Evolutionary conservation across 306 rosid genomes (phyloP).

Genomic region (Glycine tomentella): DNA sequence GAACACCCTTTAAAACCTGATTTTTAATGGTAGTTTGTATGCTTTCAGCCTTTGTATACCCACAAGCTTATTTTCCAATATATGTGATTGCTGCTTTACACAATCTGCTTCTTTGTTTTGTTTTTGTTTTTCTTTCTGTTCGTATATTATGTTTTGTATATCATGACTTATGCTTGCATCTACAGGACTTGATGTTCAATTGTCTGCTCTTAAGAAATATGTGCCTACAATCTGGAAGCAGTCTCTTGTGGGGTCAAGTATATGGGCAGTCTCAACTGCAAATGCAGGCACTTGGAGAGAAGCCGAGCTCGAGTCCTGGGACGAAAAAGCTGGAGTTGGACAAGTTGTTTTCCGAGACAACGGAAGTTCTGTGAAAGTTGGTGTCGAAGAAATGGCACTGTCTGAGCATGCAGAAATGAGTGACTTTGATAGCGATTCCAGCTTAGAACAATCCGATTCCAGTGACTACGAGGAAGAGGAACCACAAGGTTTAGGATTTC

Average conservation of each 20-base stretch:
- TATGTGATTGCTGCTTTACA: too few relatives aligned
- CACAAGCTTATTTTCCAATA: not conserved
- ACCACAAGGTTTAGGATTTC: constrained; percentile 80
- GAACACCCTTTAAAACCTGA: not conserved
- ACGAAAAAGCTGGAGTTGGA: constrained; percentile 65
- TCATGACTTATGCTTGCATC: constrained; percentile 26
- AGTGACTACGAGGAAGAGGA: constrained; percentile 73
- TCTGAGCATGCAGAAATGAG: constrained; percentile 72
- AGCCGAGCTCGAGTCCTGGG: constrained; percentile 95
- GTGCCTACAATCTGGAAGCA: constrained; percentile 77
- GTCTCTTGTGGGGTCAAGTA: constrained; percentile 76
- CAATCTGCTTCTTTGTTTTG: too few relatives aligned
- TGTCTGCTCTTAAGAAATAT: constrained; percentile 72
- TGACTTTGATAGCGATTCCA: constrained; percentile 67
- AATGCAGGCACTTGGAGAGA: constrained; percentile 79
- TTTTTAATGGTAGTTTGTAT: constrained; percentile 15
- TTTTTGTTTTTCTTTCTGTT: not conserved
- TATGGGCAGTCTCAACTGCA: constrained; percentile 79
- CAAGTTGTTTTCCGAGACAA: constrained; percentile 86
- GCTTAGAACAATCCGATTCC: constrained; percentile 65
- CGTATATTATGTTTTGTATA: constrained; percentile 17
- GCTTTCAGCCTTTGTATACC: not conserved
- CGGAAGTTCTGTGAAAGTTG: constrained; percentile 75
- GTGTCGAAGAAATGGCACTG: constrained; percentile 67
- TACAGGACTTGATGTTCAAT: constrained; percentile 79